Evolutionary conservation across 1,284 basidiomycete genomes (phyloP), one percentile per base, ranked within the genome.

Genomic region (Microbotryum saponariae): DNA sequence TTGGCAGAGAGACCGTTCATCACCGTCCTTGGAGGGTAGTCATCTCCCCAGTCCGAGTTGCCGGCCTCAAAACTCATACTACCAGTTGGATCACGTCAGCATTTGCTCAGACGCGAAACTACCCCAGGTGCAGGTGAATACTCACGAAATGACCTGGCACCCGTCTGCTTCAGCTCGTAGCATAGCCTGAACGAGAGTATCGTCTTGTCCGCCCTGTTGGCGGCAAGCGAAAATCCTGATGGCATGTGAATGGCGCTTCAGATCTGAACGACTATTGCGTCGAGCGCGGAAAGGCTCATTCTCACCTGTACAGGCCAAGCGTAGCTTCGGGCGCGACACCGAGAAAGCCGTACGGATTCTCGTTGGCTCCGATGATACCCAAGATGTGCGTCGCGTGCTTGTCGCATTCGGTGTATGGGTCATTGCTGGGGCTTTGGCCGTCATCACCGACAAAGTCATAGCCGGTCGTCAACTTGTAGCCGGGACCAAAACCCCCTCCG

Each of bases 401-500:
- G 51, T 12, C 51, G 56, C 27, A 67, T 16, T 57, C 50, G n/a
- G 57, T 20, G 3, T 12, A 48, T n/a, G 27, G 16, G 45, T 18
- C 14, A 21, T n/a, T 8, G 5, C 16, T 6, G 25, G 56, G 61
- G 29, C 67, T 75, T 33, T 65, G 54, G 10, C 50, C 23, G 37
- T 54, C 23, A 42, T 73, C 69, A 20, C 64, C 67, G 44, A 82
- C 81, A 33, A 82, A 78, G 66, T 82, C 83, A 65, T 77, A 81
- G 2, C 83, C 83, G 33, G 82, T 81, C 53, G 80, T 77, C 60
- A 85, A 76, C 72, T 85, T 85, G 73, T 80, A 78, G 23, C 82
- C 82, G 2, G 80, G 74, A 8, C 84, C 85, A 65, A 85, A 81
- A 37, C 79, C 83, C 12, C 81, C 83, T 45, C 83, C 86, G 58